Evolutionary conservation across 2,329 filamentous ascomycete genomes (phyloP), one percentile per base, ranked within the genome.

Genomic region (Botryotinia convoluta): DNA sequence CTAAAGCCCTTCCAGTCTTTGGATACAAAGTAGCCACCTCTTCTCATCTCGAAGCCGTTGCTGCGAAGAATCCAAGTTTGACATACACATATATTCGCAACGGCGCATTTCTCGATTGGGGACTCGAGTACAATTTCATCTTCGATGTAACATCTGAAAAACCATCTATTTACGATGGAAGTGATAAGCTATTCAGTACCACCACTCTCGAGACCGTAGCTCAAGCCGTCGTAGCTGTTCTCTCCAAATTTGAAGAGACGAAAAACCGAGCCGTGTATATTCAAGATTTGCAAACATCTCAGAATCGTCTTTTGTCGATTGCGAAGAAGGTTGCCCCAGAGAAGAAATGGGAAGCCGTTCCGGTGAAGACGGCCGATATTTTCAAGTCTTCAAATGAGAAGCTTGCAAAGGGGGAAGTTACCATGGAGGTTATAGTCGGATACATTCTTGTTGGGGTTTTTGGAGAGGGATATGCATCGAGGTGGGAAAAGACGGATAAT

Each of bases 31-130:
- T 85, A 35, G 78, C 82, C 16, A 74, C 83, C 3, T 79, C 82
- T 63, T 81, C 85, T 5, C 80, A 83, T 71, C 74, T 88, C 7
- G 79, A 80, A 48, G 82, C 84, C 77, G 81, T 83, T 63, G 79
- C 75, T 26, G 69, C 83, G 6, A 80, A 82, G 77, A 80, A 82
- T 59, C 79, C 82, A 67, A 74, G 79, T 51, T 79, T 91, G 82
- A 82, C 85, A 22, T 92, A 90, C 83, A 90, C 87, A 0, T 82
- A 83, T 29, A 79, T 92, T 3, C 82, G 85, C 37, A 88, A 83
- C 71, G 86, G 86, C 0, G 80, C 83, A 0, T 91, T 92, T 80
- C 85, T 91, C 73, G 90, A 92, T 79, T 90, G 86, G 88, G 84
- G 83, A 12, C 65, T 85, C 8, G 54, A 79, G 74, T 76, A 54